Conservation (phyloP, 2,329 filamentous ascomycete genomes). For the Stagonosporopsis cucurbitacearum region DNA sequence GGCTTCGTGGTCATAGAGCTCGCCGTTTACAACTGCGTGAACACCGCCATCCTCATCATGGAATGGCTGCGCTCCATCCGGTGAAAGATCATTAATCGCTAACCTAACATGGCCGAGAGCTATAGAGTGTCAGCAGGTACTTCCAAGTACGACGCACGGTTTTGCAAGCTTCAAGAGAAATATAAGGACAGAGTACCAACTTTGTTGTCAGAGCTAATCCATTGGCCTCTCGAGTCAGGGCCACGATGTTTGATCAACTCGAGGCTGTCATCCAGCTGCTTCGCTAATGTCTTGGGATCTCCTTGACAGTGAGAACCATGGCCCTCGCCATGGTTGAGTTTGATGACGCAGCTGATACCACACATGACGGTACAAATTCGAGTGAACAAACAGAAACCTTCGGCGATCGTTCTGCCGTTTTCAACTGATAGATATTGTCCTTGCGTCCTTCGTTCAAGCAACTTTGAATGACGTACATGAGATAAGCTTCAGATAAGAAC, state of each 20-base stretch:
- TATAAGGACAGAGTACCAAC: constrained; percentile 45
- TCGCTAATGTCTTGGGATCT: constrained; percentile 9
- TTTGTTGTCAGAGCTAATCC: constrained; percentile 53
- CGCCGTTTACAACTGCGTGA: constrained; percentile 66
- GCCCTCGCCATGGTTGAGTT: constrained; percentile 8
- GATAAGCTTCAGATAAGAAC: constrained; percentile 7
- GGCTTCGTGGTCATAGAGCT: constrained; percentile 62
- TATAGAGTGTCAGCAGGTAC: constrained; percentile 1
- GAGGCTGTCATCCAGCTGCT: constrained; percentile 16
- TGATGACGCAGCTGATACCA: constrained; percentile 16
- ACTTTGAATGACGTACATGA: constrained; percentile 10
- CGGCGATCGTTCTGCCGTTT: background rate
- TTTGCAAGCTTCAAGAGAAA: background rate
- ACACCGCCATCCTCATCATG: constrained; percentile 36
- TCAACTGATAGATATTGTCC: background rate
- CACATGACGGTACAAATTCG: constrained; percentile 7
- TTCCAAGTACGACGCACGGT: background rate
- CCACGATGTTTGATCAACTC: constrained; percentile 52
- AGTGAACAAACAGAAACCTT: constrained; percentile 1
- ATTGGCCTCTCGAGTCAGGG: constrained; percentile 53
- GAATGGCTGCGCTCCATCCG: constrained; percentile 29
- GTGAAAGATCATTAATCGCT: constrained; percentile 32
- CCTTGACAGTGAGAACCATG: background rate
- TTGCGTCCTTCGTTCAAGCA: constrained; percentile 11
- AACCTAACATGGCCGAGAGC: constrained; percentile 32